Evolutionary conservation across 192 early-diverging fungal species (phyloP), one percentile per base, ranked within the genome.

Genomic region (Polychytrium aggregatum): DNA sequence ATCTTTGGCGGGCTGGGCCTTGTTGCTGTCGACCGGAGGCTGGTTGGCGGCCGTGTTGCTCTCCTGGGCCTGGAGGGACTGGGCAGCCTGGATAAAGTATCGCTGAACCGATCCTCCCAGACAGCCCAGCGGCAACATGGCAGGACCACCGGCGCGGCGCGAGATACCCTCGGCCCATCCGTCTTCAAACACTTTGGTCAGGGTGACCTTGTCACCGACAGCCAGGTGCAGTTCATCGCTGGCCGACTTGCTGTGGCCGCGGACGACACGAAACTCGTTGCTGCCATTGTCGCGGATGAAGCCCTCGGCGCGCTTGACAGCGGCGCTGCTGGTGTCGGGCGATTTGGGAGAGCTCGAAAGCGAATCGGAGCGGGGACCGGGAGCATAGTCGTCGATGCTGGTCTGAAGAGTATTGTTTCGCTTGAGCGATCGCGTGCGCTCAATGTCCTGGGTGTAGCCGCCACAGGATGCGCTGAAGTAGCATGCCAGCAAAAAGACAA

Each of bases 101-200:
- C 61, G 29, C 11, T 59, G 65, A 3, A 67, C 65, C 42, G 52
- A 48, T 2, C 65, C 65, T 5, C 65, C 65, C 2, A 67, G 39
- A 29, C 65, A 67, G 13, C 57, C 53, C 11, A 68, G 13, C 7
- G 66, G 66, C 40, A 68, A 68, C 43, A 63, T 21, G 13, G 45
- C 63, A 7, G 66, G 66, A 7, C 66, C 66, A 25, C 66, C 66
- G 7, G 66, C 48, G 21, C 61, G 47, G 43, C 52, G 55, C 24
- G 41, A 48, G 7, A 68, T 61, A 37, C 66, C 66, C 17, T 57
- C 57, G 11, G 53, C 56, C 66, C 66, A 68, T 10, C 60, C 61
- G 42, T 68, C 66, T 13, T 52, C 26, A 48, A 48, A 68, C 16
- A 68, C 61, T 18, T 44, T 28, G 20, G 44, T 48, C 34, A 68